Base-by-base conservation (phyloP, 225 moss, liverwort and hornwort genomes). In the Physcomitrellopsis africana region DNA sequence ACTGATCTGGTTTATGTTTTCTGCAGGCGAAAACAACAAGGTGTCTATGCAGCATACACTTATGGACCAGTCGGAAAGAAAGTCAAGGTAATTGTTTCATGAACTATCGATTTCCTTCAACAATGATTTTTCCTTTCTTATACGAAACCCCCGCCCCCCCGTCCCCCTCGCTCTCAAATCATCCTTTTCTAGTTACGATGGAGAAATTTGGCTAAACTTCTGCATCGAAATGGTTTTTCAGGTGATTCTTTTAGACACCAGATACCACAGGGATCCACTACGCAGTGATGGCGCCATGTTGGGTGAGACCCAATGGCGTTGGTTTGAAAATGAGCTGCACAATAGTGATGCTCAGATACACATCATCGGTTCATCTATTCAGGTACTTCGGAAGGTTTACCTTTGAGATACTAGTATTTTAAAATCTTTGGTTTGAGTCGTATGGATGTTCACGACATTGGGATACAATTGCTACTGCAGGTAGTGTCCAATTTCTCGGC, bases 221-320 rank as follows among this genome's bases (percentile, higher is more conserved):
- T 90, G 86, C 89, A 86, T 80, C 74, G 72, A 71, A 63, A 71
- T 81, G 63, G 80, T 63, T 65, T 86, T 81, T 76, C 91, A 96
- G 96, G 96, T 93, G 71, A 94, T 97, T 84, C 91, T 97, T 74
- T 79, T 97, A 73, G 96, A 97, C 81, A 92, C 91, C 70, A 93
- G 96, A 82, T 97, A 97, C 70, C 96, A 97, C 83, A 89, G 96
- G 84, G 96, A 97, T 73, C 81, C 89, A 37, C 65, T 94, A 69
- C 76, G 85, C 45, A 92, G 86, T 70, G 86, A 94, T 73, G 94
- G 94, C 15, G 81, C 89, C 12, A 89, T 97, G 77, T 87, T 97
- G 53, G 96, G 96, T 41, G 94, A 90, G 72, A 65, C 69, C 45
- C 96, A 97, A 75, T 97, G 96, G 96, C 80, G 81, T 44, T 97